Conservation (phyloP, 2,329 filamentous ascomycete species). For the Clonostachys rhizophaga region DNA sequence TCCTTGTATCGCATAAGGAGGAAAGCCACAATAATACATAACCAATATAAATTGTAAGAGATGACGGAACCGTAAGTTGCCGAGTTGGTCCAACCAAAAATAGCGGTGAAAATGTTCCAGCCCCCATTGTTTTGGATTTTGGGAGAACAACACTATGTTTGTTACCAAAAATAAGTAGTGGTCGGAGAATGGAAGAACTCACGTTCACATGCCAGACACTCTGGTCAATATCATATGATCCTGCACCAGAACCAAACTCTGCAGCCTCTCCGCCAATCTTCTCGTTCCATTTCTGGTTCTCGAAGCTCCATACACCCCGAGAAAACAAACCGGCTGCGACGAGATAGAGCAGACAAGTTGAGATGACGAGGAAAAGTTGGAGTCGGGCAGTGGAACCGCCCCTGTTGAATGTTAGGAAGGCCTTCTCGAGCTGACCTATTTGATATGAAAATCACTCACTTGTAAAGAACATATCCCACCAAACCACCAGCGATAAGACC, state of each 20-base stretch:
- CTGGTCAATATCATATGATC: conserved; percentile 71
- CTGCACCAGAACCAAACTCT: conserved; percentile 54
- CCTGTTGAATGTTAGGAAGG: conserved; percentile 18
- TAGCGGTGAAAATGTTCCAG: conserved; percentile 70
- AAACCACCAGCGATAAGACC: conserved; percentile 63
- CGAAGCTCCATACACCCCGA: conserved; percentile 70
- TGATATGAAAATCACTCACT: conserved; percentile 41
- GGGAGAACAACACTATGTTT: conserved; percentile 60
- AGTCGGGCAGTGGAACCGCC: conserved; percentile 36
- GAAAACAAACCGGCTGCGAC: conserved; percentile 81
- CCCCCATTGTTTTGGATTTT: conserved; percentile 59
- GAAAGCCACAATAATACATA: conserved; percentile 53
- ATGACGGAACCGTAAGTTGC: conserved; percentile 77
- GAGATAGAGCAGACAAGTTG: conserved; percentile 79
- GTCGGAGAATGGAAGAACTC: conserved; percentile 19
- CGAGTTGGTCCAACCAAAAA: conserved; percentile 65
- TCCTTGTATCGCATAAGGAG: conserved; percentile 64
- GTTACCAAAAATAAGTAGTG: conserved; percentile 21
- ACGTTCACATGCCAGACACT: conserved; percentile 81
- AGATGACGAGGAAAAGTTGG: conserved; percentile 74
- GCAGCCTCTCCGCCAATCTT: conserved; percentile 53
- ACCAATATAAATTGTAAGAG: conserved; percentile 78
- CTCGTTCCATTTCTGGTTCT: conserved; percentile 65
- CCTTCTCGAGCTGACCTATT: not conserved
- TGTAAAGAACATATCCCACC: conserved; percentile 74